Base-by-base conservation (phyloP, 805 yeast species). In the Myxozyma kluyveri region DNA sequence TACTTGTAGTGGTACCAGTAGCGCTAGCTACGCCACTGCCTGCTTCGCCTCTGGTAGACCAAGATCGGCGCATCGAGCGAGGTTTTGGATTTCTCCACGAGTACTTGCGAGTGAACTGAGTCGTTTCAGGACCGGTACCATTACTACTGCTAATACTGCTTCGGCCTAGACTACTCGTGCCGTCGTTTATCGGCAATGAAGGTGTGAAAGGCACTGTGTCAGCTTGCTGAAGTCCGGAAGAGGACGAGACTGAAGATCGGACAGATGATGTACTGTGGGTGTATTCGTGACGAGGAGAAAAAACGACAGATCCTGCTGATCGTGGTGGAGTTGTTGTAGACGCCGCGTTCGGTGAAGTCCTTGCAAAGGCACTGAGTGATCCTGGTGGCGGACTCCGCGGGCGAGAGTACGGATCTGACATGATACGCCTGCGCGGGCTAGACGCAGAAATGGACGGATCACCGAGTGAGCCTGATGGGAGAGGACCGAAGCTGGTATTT, bases 51-150 rank as follows among this genome's bases (percentile, higher is more conserved):
- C 48, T 44, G n/a, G 23, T 23, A 2, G 58, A 50, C 45, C 48
- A 27, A 12, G 58, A 50, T 14, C 58, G 47, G 3, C 55, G 54
- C 18, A 23, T 12, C 35, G 40, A 38, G 4, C 54, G 48, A 9
- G 59, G 59, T 22, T 33, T 39, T 9, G 59, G 59, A 47, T 54
- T 54, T 12, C 59, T 52, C 59, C 59, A 54, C 6, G 59, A 54
- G 42, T 47, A 51, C 37, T 54, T 40, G 22, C 53, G 38, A 2
- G 49, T 27, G 32, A 49, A n/a, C n/a, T n/a, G n/a, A n/a, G n/a
- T n/a, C n/a, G n/a, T n/a, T n/a, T n/a, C n/a, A n/a, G n/a, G n/a
- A n/a, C n/a, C n/a, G 27, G 35, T 39, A 17, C 12, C 22, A 39
- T 39, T 24, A 32, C 24, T 21, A 27, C 26, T 14, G 42, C 46